A percentile compares a stretch with the other conserved stretches of the same genome.
These are phyloP conservation scores for Rubia tinctorum DNA, from an alignment of 305 asterid genomes.

Conservation along the genomic window DNA sequence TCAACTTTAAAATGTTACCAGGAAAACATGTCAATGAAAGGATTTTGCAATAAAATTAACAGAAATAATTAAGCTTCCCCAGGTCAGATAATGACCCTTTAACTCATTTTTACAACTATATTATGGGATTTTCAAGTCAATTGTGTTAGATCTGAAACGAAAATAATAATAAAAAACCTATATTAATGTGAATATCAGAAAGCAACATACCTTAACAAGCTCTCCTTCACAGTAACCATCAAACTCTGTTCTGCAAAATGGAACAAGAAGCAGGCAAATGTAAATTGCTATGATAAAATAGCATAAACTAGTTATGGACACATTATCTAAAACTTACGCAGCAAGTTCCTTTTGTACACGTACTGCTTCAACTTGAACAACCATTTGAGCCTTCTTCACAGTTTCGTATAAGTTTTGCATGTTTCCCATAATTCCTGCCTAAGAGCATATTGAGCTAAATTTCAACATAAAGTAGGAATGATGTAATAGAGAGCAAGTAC, in stretches of 20 bases:
- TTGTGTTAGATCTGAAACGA: too few relatives aligned
- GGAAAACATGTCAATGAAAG: not conserved
- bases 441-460: constrained; percentile 21
- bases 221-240: constrained; percentile 95
- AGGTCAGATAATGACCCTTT: not conserved
- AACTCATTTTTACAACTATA: constrained; percentile 1
- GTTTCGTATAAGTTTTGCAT: constrained; percentile 96
- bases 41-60: not conserved
- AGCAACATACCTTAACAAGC: constrained; percentile 69
- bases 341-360: constrained; percentile 95
- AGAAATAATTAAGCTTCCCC: not conserved
- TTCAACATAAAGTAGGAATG: not conserved
- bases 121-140: not conserved
- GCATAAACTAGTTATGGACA: not conserved
- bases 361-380: constrained; percentile 99
- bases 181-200: not conserved
- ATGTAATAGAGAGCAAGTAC: not conserved
- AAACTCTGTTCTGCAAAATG: constrained; percentile 78
- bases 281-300: not conserved
- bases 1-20: not conserved
- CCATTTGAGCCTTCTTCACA: constrained; percentile 96
- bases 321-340: constrained; percentile 39
- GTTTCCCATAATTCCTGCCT: constrained; percentile 97
- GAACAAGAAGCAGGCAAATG: constrained; percentile 15
- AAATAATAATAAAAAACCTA: too few relatives aligned